Evolutionary conservation across 257 asterid species (phyloP).

Genomic region (Nicotiana noctiflora): DNA sequence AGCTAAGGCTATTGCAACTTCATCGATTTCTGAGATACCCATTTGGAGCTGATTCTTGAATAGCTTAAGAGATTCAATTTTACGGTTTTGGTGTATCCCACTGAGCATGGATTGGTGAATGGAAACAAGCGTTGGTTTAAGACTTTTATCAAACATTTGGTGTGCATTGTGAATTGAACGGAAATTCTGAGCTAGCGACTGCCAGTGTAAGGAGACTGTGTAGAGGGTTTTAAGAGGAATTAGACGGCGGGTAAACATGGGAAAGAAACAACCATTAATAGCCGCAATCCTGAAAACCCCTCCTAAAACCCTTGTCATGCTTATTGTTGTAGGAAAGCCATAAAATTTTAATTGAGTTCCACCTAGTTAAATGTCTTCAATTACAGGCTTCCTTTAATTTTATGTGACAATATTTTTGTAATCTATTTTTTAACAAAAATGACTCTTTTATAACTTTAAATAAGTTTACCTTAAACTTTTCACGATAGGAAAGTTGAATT

Average conservation of each 20-base stretch:
- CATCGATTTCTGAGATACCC: conserved; percentile 49
- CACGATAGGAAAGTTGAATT: no score
- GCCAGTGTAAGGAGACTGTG: conserved; percentile 11
- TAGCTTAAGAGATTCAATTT: conserved; percentile 39
- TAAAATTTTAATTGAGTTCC: no score
- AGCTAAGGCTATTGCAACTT: conserved; percentile 61
- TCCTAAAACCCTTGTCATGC: neutral
- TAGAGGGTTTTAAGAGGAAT: conserved; percentile 20
- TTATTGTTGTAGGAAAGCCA: no score
- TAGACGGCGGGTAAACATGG: conserved; percentile 47
- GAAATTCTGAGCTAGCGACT: neutral
- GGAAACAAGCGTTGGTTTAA: conserved; percentile 30
- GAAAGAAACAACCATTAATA: neutral
- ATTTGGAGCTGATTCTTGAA: conserved; percentile 49
- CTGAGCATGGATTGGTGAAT: conserved; percentile 58
- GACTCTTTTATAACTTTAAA: no score
- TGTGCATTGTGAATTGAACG: conserved; percentile 30
- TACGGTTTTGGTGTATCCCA: conserved; percentile 35
- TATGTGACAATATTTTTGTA: no score
- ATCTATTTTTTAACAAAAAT: no score
- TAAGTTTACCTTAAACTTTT: no score
- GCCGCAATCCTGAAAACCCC: neutral
- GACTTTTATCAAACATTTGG: conserved; percentile 53
- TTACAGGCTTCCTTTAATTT: no score
- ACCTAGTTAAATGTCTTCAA: no score